Base-by-base conservation (phyloP, 495 filamentous ascomycete species). In the Aspergillus sparsus region DNA sequence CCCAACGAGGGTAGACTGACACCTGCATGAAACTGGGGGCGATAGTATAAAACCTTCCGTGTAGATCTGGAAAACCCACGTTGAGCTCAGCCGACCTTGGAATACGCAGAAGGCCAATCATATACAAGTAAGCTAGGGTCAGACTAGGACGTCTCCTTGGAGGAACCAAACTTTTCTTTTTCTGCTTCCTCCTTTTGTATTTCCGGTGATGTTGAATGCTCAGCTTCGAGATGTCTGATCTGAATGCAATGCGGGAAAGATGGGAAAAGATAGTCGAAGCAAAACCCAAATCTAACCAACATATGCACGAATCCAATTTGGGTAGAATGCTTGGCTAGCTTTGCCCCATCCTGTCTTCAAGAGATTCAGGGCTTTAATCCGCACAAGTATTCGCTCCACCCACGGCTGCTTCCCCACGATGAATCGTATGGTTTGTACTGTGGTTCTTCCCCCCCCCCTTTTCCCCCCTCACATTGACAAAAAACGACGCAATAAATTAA, bases 61-160 rank as follows among this genome's bases (percentile, higher is more conserved):
- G 60, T 49, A 58, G 60, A 60, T 59, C 57, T 57, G 37, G 50
- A 59, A 49, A 58, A 42, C 36, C 54, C 56, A 63, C 50, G 56
- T 62, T 56, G 46, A 57, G 39, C 42, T 55, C 41, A 55, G 51
- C 42, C 34, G 11, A 18, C 49, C 45, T 42, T 39, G 39, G 13
- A 39, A 41, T 51, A 31, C 18, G 33, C 39, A 9, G 10, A 57
- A 34, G 46, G 16, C 60, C 60, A 57, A 57, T 57, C 50, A 49
- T 33, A 32, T 47, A 10, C n/a, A 39, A 21, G 13, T 34, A 18
- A 31, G n/a, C 9, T 32, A n/a, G 36, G 33, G 13, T 34, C 32
- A 42, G 44, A 15, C 44, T 21, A 32, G 21, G 21, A 27, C 21
- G 21, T 27, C 21, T 49, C 21, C 33, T 56, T 18, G 42, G 45